Base-by-base conservation (phyloP, 176 grass and related monocot genomes). In the Tillandsia leiboldiana region DNA sequence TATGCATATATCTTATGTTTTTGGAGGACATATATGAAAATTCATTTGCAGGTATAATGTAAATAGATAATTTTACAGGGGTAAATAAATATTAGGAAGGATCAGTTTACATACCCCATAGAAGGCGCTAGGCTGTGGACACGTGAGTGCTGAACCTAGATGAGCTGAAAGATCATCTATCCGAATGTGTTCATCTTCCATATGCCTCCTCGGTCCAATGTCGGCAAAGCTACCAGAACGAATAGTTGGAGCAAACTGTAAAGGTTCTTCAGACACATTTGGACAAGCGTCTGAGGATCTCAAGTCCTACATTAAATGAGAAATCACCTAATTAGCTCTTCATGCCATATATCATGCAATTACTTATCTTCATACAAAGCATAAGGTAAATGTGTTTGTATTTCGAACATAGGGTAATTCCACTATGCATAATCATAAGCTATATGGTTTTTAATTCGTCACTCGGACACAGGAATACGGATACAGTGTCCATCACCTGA, bases 121-220 rank as follows among this genome's bases (percentile, higher is more conserved):
- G 79, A 97, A 90, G 51, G 94, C 89, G 51, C 75, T 90, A 61
- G 93, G 93, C 0, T 15, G 67, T 2, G 91, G 86, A 63, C 80
- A 88, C 72, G 62, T 70, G 51, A 92, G 72, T 51, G 75, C 63
- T 26, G 89, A 82, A 17, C 82, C 89, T 64, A 90, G 71, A 73
- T 90, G 84, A 53, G 64, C 72, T 52, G 86, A 86, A 69, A 97
- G 86, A 82, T 97, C 82, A 64, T 97, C 89, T 24, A 97, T 87
- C 49, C 86, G 13, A 50, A 97, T 90, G 64, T 97, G 89, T 28
- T 97, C 94, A 63, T 97, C 94, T 74, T 97, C 94, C 94, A 97
- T 97, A 71, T 82, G 74, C 8, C 71, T 50, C 71, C 94, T 87
- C 14, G 72, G 86, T 8, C 94, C 94, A 72, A 97, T 97, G 68